Evolutionary conservation across 1,284 basidiomycete species (phyloP), one percentile per base, ranked within the genome.

Genomic region (Puccinia triticina): DNA sequence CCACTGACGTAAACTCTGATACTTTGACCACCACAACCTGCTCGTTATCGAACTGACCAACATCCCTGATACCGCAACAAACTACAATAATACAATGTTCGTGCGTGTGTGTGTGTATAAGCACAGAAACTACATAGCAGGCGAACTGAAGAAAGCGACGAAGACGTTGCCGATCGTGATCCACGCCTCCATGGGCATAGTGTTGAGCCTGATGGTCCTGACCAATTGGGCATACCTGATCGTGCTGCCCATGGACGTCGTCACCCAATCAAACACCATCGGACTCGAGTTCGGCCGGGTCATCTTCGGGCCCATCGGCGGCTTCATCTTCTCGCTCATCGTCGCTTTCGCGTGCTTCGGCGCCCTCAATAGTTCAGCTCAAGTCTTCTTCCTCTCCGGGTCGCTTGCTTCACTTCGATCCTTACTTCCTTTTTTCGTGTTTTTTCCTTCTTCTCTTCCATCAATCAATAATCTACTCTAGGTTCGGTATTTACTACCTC

Each of bases 261-360:
- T 87, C 0, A 84, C 84, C 46, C 80, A 85, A 18, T 86, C 87
- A 14, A 87, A 87, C 69, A 87, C 87, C 2, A 74, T 83, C 10
- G 83, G 67, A 4, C 34, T 85, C 29, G 96, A 99, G 87, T 99
- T 98, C 85, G 97, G 97, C 0, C 90, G 92, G 79, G 91, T 91
- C 0, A 88, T 96, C 2, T 93, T 96, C 84, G 96, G 97, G 8
- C 91, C 92, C 7, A 87, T 92, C 18, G 96, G 97, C 29, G 95
- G 93, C 0, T 90, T 92, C 0, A 85, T 96, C 2, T 98, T 99
- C 86, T 94, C 95, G 0, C 89, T 91, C 83, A 91, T 84, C 21
- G 96, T 99, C 2, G 94, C 95, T 0, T 91, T 98, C 83, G 96
- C 94, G 1, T 98, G 95, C 86, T 94, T 97, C 84, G 95, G 95